Conservation (phyloP, 257 asterid species). For the Lavandula angustifolia region DNA sequence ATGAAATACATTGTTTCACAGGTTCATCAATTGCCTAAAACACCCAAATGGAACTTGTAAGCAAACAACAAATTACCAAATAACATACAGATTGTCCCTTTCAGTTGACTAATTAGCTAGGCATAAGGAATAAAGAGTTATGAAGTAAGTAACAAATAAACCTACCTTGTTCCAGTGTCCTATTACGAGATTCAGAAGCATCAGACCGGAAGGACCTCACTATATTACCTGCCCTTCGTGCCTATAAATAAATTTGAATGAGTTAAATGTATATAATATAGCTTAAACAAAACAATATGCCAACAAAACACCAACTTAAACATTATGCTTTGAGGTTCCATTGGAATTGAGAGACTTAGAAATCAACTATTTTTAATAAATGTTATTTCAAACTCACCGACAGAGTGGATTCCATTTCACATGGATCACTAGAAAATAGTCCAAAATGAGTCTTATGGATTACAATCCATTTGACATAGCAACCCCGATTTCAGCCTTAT, state of each 20-base stretch:
- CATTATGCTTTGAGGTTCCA: too few species aligned
- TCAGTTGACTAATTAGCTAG: neutral
- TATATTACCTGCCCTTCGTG: constrained; percentile 56
- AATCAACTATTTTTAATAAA: neutral
- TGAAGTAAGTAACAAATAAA: neutral
- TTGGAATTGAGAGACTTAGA: too few species aligned
- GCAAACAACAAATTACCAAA: neutral
- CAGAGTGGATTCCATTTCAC: neutral
- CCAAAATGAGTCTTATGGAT: neutral
- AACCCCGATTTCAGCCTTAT: neutral
- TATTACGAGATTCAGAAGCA: constrained; percentile 53
- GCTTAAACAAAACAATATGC: neutral
- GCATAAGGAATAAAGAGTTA: constrained; percentile 8
- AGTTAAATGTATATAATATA: constrained; percentile 18
- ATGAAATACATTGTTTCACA: constrained; percentile 14
- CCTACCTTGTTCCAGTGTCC: constrained; percentile 60
- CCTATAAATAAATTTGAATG: constrained; percentile 42
- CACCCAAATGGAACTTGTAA: neutral
- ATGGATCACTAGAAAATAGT: neutral
- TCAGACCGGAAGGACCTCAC: constrained; percentile 52
- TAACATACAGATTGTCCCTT: constrained; percentile 1
- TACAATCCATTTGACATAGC: constrained; percentile 6
- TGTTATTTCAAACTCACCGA: neutral
- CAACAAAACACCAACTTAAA: constrained; percentile 7
- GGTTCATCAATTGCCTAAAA: neutral